Evolutionary conservation across 345 rosid genomes (phyloP), one percentile per base, ranked within the genome.

Genomic region (Passiflora organensis): DNA sequence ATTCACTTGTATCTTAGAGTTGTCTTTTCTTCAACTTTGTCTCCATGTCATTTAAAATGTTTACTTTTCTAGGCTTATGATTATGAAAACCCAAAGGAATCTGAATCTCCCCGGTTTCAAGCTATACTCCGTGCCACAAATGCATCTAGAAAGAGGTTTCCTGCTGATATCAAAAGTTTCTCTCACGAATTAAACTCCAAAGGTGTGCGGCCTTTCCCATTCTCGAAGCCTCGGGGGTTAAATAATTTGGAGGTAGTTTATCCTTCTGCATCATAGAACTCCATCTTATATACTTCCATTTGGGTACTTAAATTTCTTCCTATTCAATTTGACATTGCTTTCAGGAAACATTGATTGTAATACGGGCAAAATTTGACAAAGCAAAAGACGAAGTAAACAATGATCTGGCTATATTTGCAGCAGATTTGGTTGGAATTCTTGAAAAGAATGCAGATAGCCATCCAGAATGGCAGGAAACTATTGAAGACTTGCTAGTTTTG

Each of bases 321-420:
- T 61, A 71, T 74, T 53, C 15, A 22, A 56, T 46, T 70, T 62
- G 55, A 63, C 6, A 28, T 58, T 48, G 51, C 51, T 25, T 65
- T 38, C 85, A 94, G 99, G 97, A 87, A 71, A 65, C 85, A 28
- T 68, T 94, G 81, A 89, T 82, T 66, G 82, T 76, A 16, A 94
- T 94, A 70, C 78, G 84, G 65, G 80, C 85, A 55, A 94, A 83
- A 68, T 94, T 94, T 87, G 99, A 85, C 75, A 89, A 87, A 75
- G 95, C 93, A 60, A 94, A 94, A 77, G 97, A 94, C 82, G 97
- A 94, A 85, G 97, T 94, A 65, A 85, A 94, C 78, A 83, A 96
- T 72, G 99, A 94, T 81, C 84, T 94, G 68, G 97, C 96, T 51
- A 69, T 87, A 53, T 89, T 85, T 71, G 99, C 99, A 9, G 99